Evolutionary conservation across 2,329 filamentous ascomycete species (phyloP).

Genomic region (Fusarium proliferatum): DNA sequence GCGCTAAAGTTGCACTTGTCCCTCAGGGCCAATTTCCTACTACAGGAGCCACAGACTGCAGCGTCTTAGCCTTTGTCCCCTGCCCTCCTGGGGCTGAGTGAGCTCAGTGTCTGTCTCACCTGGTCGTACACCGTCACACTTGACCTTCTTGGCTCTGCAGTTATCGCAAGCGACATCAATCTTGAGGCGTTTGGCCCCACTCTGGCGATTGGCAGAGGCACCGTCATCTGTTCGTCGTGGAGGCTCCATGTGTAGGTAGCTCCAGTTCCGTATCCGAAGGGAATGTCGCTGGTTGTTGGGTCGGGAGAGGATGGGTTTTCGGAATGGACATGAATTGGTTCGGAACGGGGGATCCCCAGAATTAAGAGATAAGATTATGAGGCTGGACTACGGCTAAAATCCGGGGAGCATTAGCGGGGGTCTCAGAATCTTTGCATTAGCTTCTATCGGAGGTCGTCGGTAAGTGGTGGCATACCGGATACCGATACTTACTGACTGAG

Average conservation of each 20-base stretch:
- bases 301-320: background rate
- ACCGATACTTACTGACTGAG: background rate
- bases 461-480: background rate
- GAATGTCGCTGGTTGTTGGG: background rate
- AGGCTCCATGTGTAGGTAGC: conserved; percentile 24
- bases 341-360: conserved; percentile 10
- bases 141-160: conserved; percentile 55
- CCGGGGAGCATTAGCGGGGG: background rate
- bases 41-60: conserved; percentile 49
- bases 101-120: conserved; percentile 39
- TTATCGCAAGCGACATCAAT: conserved; percentile 57
- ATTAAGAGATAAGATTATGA: background rate
- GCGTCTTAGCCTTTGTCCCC: background rate
- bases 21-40: conserved; percentile 44
- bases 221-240: background rate
- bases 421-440: background rate
- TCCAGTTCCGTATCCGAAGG: background rate
- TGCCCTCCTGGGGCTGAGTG: background rate
- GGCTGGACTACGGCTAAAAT: background rate
- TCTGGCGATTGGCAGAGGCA: background rate
- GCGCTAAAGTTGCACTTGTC: conserved; percentile 46
- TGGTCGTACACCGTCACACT: conserved; percentile 55
- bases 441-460: background rate
- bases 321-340: conserved; percentile 20
- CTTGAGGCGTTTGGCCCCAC: conserved; percentile 54